A percentile compares a stretch with the other conserved stretches of the same genome.
These are phyloP conservation scores for Eucalyptus virginea DNA, from an alignment of 345 rosid species.

Conservation along the genomic window DNA sequence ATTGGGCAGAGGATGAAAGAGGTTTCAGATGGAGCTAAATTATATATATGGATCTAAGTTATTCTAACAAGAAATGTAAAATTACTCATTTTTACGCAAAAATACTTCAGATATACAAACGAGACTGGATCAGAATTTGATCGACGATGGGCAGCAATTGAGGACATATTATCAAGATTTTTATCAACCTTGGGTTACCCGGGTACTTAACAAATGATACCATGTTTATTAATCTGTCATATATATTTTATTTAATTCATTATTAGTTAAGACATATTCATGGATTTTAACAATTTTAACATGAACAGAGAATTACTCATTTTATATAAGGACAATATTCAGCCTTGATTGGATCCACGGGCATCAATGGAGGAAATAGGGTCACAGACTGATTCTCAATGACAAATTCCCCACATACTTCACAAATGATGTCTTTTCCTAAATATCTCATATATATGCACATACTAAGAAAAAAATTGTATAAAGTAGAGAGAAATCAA, in stretches of 20 bases:
- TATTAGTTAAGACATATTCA: neutral
- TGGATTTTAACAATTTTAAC: too few species aligned
- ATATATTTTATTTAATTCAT: neutral
- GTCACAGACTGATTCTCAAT: conserved; percentile 22
- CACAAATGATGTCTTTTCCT: neutral
- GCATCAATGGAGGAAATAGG: conserved; percentile 35
- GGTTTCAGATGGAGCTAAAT: neutral
- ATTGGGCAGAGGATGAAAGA: neutral
- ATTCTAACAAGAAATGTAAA: neutral
- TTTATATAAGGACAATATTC: neutral
- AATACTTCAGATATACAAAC: neutral
- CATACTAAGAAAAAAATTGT: neutral
- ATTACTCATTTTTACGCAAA: neutral
- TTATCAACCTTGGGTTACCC: conserved; percentile 15
- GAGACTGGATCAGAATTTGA: neutral
- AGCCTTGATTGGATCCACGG: conserved; percentile 5
- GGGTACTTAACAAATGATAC: conserved; percentile 4
- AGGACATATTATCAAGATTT: conserved; percentile 34
- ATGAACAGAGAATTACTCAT: neutral
- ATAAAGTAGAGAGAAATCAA: neutral
- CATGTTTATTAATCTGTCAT: neutral
- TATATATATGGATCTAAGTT: neutral
- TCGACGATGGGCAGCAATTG: conserved; percentile 25
- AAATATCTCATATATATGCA: neutral
- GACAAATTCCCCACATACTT: conserved; percentile 12